A percentile compares a stretch with the other conserved stretches of the same genome.
phyloP scores from a whole-genome alignment of 2,329 filamentous ascomycete species.

The Verticillium dahliae region DNA sequence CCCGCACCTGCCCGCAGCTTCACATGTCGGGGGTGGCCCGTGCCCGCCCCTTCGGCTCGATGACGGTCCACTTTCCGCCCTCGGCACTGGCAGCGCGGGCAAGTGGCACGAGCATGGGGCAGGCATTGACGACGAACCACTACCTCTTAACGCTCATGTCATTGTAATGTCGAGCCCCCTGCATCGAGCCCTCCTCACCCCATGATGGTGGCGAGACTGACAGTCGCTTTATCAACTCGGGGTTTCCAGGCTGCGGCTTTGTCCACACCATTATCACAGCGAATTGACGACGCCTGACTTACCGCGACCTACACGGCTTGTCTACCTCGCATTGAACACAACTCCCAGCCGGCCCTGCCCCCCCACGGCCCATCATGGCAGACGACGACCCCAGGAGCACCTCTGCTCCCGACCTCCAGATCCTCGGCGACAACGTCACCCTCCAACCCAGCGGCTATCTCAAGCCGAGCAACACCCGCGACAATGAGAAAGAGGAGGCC shows the following conservation, averaged over 20 bases:
- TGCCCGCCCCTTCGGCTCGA: background rate
- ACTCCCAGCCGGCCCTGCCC: background rate
- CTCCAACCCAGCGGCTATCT: constrained; percentile 67
- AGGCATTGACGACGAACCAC: background rate
- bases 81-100: background rate
- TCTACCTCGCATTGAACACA: no score
- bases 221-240: background rate
- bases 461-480: constrained; percentile 29
- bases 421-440: constrained; percentile 66
- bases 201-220: background rate
- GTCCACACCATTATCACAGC: background rate
- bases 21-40: background rate
- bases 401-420: constrained; percentile 69
- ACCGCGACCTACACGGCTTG: background rate
- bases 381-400: constrained; percentile 31
- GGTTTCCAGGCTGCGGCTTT: background rate
- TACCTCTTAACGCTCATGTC: background rate
- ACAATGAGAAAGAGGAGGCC: constrained; percentile 56
- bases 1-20: background rate
- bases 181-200: background rate
- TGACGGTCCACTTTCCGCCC: background rate
- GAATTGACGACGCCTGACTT: background rate
- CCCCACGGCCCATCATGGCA: constrained; percentile 22
- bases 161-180: background rate
- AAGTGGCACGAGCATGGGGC: background rate